A percentile compares a stretch with the other conserved stretches of the same genome.
Evolutionary conservation across 805 yeast species (phyloP).

Genomic region (Teunomyces barrocoloradensis): DNA sequence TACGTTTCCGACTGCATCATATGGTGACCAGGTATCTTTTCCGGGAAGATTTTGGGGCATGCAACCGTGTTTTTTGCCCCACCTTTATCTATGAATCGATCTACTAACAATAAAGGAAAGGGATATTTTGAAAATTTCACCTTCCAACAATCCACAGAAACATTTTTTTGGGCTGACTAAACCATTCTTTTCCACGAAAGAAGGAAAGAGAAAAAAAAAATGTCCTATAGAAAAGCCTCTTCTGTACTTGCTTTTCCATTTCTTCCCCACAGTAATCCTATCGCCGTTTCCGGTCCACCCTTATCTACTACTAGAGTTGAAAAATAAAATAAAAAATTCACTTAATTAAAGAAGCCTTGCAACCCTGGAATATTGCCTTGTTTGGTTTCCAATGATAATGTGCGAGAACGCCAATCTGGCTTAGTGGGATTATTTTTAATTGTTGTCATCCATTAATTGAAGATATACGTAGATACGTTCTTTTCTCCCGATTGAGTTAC

Average conservation of each 20-base stretch:
- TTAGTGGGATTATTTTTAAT: too few species aligned
- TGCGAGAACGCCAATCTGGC: too few species aligned
- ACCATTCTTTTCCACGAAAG: not conserved
- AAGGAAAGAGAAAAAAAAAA: not conserved
- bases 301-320: not conserved
- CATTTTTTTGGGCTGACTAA: not conserved
- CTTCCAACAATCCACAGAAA: not conserved
- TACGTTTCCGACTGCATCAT: not conserved
- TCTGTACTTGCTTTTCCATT: not conserved
- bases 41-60: too few species aligned
- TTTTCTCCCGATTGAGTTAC: not conserved
- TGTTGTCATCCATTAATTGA: too few species aligned
- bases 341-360: too few species aligned
- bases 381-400: too few species aligned
- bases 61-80: too few species aligned
- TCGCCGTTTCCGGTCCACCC: not conserved
- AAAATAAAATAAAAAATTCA: not conserved
- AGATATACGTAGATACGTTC: too few species aligned
- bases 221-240: not conserved
- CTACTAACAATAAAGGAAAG: too few species aligned
- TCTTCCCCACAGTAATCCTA: not conserved
- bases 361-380: too few species aligned
- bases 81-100: too few species aligned
- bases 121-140: not conserved
- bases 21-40: not conserved